Evolutionary conservation across 768 basidiomycete genomes (phyloP), one percentile per base, ranked within the genome.

Genomic region (Russula vinacea): DNA sequence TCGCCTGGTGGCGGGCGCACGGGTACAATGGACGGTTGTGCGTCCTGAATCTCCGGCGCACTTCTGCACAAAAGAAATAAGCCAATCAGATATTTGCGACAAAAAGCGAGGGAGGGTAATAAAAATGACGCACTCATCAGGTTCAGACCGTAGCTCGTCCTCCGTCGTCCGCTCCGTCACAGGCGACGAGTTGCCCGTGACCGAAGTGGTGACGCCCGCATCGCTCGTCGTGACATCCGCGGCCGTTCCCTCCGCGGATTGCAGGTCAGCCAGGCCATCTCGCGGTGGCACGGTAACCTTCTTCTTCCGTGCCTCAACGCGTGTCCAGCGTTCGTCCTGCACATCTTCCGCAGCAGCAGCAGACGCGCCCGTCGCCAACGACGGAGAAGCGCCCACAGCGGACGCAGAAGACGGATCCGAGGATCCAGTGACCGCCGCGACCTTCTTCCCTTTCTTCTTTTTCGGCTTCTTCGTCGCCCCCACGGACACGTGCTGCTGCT

Each of bases 291-390:
- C 33, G 19, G 33, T 8, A 3, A 51, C 22, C 22, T 64, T 67
- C 70, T 67, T 77, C 59, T 76, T 78, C n/a, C 76, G 77, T 33
- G 80, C 75, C 66, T 83, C 81, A n/a, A 90, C 84, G 60, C 84
- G 85, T 24, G 88, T 89, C 89, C 89, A 90, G 5, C 85, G 84
- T 39, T 80, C 78, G 67, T 88, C 85, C 2, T 81, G 83, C 63
- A 83, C 83, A 19, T 74, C 61, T 17, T 72, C 71, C 22, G 69
- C 66, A 5, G 70, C 69, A 3, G 70, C 56, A 5, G 64, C 62
- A 32, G 67, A 64, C 26, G 69, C 35, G 66, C 56, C 74, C 70
- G 32, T 40, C n/a, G 56, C 35, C 29, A 45, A 14, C 16, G 49
- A 51, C 9, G 24, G 45, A 49, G 54, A 50, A n/a, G 26, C 22